Conservation (phyloP, 1,284 basidiomycete species). For the Coniferiporia weirii region DNA sequence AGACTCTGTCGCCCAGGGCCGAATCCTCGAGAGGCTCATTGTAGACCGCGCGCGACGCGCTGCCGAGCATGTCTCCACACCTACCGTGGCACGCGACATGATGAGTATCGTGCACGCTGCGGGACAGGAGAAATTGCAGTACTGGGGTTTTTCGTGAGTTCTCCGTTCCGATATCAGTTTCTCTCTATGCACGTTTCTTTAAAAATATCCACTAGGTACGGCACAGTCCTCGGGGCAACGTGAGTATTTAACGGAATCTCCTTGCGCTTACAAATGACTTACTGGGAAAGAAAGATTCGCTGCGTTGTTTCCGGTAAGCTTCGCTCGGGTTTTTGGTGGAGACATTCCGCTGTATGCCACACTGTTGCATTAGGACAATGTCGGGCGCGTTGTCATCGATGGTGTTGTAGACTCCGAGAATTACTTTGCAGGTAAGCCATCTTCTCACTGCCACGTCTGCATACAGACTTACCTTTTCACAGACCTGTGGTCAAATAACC, state of each 20-base stretch:
- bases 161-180: neutral
- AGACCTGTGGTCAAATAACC: slow-evolving; percentile 20
- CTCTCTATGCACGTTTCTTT: neutral
- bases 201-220: slow-evolving; percentile 20
- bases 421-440: slow-evolving; percentile 7
- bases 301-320: slow-evolving; percentile 25
- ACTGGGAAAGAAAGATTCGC: slow-evolving; percentile 16
- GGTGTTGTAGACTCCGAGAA: slow-evolving; percentile 16
- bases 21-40: neutral
- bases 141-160: slow-evolving; percentile 27
- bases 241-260: slow-evolving; percentile 3
- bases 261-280: neutral
- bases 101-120: slow-evolving; percentile 25
- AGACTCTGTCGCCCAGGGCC: neutral
- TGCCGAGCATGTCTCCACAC: slow-evolving; percentile 17
- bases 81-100: slow-evolving; percentile 26
- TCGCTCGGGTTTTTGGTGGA: neutral
- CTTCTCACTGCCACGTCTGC: neutral
- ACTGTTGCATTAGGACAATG: slow-evolving; percentile 17
- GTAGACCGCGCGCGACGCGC: neutral
- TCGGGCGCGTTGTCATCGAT: slow-evolving; percentile 21
- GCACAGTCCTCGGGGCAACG: slow-evolving; percentile 23
- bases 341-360: neutral
- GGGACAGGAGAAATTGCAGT: slow-evolving; percentile 25
- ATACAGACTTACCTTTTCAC: neutral